phyloP scores from a whole-genome alignment of 306 rosid species.

The Vigna trinervia region DNA sequence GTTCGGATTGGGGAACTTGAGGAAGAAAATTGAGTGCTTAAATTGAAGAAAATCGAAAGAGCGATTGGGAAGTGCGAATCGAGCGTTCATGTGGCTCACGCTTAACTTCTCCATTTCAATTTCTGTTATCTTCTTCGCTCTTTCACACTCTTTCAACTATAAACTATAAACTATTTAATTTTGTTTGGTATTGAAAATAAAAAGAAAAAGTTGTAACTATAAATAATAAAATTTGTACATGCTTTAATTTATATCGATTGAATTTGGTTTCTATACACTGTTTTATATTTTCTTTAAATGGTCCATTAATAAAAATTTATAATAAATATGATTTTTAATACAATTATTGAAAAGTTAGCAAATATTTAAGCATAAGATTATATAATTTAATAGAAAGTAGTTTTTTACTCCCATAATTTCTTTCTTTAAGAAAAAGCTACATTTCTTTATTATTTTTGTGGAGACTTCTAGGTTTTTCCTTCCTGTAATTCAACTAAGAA shows the following conservation, averaged over 20 bases:
- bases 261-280: not conserved
- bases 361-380: too few species aligned
- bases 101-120: slow-evolving; percentile 16
- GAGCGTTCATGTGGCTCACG: slow-evolving; percentile 21
- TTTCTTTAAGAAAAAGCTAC: too few species aligned
- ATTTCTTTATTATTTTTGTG: too few species aligned
- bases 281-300: too few species aligned
- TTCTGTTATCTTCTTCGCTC: not conserved
- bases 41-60: slow-evolving; percentile 19
- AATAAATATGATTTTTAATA: too few species aligned
- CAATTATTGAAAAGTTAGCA: too few species aligned
- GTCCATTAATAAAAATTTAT: too few species aligned
- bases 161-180: not conserved
- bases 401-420: too few species aligned
- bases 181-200: not conserved
- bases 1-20: slow-evolving; percentile 3
- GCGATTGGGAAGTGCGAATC: not conserved
- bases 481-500: too few species aligned
- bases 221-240: not conserved
- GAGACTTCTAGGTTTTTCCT: too few species aligned
- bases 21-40: not conserved
- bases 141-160: not conserved
- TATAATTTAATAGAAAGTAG: too few species aligned
- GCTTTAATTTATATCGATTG: not conserved
- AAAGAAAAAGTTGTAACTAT: not conserved